Evolutionary conservation across 192 early-diverging fungal genomes (phyloP).

Genomic region (Coemansia sp.): DNA sequence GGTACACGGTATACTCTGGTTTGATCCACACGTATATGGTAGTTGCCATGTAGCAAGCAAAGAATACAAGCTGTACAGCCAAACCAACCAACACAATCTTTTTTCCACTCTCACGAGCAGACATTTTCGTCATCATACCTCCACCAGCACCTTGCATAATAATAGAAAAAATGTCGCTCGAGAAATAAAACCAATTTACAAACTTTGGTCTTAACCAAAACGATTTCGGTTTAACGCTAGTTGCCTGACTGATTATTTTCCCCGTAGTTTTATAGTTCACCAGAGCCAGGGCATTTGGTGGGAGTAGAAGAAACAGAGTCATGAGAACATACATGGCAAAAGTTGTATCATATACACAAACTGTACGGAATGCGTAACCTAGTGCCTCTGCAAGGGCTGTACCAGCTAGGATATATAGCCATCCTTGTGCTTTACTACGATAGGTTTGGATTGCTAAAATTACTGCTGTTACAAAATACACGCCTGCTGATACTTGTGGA

Average conservation of each 20-base stretch:
- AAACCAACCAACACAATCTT: constrained; percentile 44
- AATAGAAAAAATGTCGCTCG: constrained; percentile 46
- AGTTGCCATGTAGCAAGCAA: constrained; percentile 36
- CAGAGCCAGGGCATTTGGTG: constrained; percentile 33
- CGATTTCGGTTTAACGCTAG: background rate
- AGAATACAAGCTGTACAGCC: constrained; percentile 40
- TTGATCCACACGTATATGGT: constrained; percentile 24
- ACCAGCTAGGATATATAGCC: constrained; percentile 32
- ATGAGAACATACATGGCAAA: constrained; percentile 33
- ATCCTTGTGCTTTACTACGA: constrained; percentile 15
- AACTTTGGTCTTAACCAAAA: constrained; percentile 35
- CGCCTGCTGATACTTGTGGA: constrained; percentile 22
- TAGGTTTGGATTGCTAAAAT: constrained; percentile 17
- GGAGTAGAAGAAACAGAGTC: constrained; percentile 38
- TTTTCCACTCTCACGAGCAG: constrained; percentile 21
- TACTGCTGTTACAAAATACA: constrained; percentile 10
- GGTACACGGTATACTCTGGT: constrained; percentile 17
- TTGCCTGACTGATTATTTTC: constrained; percentile 18
- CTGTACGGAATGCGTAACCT: constrained; percentile 33
- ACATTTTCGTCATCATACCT: constrained; percentile 30
- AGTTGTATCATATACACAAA: constrained; percentile 33
- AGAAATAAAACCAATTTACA: constrained; percentile 51
- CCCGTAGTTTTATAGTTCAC: constrained; percentile 38
- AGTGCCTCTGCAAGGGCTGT: constrained; percentile 29
- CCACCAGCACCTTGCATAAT: constrained; percentile 46